These are phyloP conservation scores for Penicillium pulvis DNA, from an alignment of 495 filamentous ascomycete genomes.

Conservation along the genomic window DNA sequence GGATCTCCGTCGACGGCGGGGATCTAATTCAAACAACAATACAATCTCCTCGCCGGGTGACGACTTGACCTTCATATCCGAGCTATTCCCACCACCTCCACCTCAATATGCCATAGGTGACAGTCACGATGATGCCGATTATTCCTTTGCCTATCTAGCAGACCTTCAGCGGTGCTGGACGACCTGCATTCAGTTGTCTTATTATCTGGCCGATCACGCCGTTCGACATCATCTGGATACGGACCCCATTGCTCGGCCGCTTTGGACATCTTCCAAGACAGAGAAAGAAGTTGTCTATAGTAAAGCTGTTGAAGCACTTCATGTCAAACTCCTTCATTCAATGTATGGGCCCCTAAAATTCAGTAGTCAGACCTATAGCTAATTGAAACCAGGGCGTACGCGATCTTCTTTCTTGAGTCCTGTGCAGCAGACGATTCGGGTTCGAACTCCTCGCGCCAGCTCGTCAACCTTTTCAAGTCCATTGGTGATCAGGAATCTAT, in stretches of 20 bases:
- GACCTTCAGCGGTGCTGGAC: constrained; percentile 32
- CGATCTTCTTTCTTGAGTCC: constrained; percentile 34
- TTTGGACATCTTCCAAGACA: constrained; percentile 31
- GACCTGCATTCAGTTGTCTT: constrained; percentile 32
- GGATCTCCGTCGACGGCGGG: constrained; percentile 11
- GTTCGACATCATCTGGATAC: constrained; percentile 31
- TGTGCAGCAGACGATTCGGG: constrained; percentile 13
- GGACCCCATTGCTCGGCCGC: constrained; percentile 15
- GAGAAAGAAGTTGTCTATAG: constrained; percentile 33
- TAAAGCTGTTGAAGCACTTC: constrained; percentile 27
- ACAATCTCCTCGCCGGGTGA: constrained; percentile 21
- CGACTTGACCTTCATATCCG: constrained; percentile 32
- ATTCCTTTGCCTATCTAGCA: constrained; percentile 33
- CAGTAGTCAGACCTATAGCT: neutral
- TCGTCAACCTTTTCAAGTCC: constrained; percentile 5
- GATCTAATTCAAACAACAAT: constrained; percentile 1
- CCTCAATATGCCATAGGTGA: constrained; percentile 26
- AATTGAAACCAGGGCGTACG: constrained; percentile 24
- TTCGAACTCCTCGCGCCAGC: constrained; percentile 4
- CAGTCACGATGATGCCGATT: constrained; percentile 24
- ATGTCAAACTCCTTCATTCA: constrained; percentile 26
- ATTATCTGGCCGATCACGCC: constrained; percentile 30
- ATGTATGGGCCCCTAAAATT: constrained; percentile 17
- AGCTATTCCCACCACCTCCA: constrained; percentile 34
- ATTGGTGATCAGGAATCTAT: constrained; percentile 25